Conservation (phyloP, 768 basidiomycete genomes). For the Sporobolomyces phaffii region DNA sequence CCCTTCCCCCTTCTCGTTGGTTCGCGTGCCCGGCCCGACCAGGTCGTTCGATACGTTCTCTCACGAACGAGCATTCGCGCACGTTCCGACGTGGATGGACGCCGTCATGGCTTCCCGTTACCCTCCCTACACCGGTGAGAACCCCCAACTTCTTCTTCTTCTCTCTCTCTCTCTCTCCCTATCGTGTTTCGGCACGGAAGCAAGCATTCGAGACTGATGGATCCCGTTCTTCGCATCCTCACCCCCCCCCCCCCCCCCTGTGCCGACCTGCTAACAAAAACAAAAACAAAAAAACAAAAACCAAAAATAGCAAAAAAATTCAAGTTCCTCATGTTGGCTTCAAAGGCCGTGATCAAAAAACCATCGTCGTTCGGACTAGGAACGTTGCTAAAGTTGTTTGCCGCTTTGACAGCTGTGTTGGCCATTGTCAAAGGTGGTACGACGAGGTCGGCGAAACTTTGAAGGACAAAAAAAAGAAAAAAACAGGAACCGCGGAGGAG, state of each 20-base stretch:
- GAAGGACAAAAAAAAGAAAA: background rate
- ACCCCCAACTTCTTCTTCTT: background rate
- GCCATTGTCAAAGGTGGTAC: conserved; percentile 1
- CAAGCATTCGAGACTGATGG: background rate
- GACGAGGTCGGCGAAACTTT: conserved; percentile 9
- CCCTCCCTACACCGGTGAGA: conserved; percentile 36
- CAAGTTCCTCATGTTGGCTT: conserved; percentile 17
- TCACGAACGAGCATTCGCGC: conserved; percentile 28
- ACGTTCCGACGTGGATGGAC: conserved; percentile 38
- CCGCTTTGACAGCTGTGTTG: background rate
- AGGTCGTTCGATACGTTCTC: conserved; percentile 37
- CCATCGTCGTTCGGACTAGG: background rate
- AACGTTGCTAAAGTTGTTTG: conserved; percentile 7
- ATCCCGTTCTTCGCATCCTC: too few species aligned
- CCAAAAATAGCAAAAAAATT: conserved; percentile 3
- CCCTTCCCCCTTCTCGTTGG: background rate
- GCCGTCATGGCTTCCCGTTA: conserved; percentile 26
- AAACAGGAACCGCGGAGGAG: background rate
- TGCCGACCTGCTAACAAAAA: too few species aligned
- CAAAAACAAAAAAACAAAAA: too few species aligned
- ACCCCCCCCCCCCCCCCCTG: too few species aligned
- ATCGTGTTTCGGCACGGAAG: background rate
- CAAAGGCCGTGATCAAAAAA: conserved; percentile 9
- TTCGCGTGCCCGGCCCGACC: background rate
- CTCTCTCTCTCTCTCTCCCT: background rate